phyloP scores from a whole-genome alignment of 2,329 filamentous ascomycete genomes.

The Xylariales sp. region DNA sequence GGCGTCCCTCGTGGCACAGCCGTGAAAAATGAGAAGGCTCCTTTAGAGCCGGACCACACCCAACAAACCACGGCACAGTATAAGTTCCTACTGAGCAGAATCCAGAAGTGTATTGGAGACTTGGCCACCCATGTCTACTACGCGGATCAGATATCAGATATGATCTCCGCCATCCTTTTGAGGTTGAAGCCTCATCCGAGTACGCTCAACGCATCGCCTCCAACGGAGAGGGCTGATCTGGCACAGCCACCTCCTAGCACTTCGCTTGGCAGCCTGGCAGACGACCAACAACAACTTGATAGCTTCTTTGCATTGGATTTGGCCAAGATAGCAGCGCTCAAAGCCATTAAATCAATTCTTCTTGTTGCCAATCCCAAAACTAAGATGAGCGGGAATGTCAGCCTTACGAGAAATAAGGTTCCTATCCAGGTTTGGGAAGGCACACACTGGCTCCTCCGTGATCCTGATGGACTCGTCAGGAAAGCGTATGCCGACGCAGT shows the following conservation, averaged over 20 bases:
- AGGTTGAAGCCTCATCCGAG: constrained; percentile 66
- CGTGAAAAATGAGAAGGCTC: constrained; percentile 25
- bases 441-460: constrained; percentile 88
- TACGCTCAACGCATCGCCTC: constrained; percentile 35
- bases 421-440: constrained; percentile 87
- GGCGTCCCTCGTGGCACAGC: constrained; percentile 11
- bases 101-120: constrained; percentile 83
- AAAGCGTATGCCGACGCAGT: constrained; percentile 83
- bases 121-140: constrained; percentile 96
- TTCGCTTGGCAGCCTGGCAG: constrained; percentile 34
- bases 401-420: constrained; percentile 68
- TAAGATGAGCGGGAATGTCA: constrained; percentile 52
- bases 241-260: constrained; percentile 27
- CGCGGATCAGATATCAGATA: constrained; percentile 90
- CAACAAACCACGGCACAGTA: constrained; percentile 47
- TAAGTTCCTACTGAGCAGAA: constrained; percentile 60
- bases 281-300: constrained; percentile 43
- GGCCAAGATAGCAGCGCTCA: constrained; percentile 63
- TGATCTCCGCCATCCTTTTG: constrained; percentile 76
- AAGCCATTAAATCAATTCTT: constrained; percentile 77
- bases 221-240: constrained; percentile 43
- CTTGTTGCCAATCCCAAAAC: constrained; percentile 70
- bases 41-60: constrained; percentile 25
- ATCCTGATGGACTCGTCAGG: constrained; percentile 71
- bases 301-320: constrained; percentile 48